These are phyloP conservation scores for Guyanaporus albipodus DNA, from an alignment of 768 basidiomycete genomes.

Conservation along the genomic window DNA sequence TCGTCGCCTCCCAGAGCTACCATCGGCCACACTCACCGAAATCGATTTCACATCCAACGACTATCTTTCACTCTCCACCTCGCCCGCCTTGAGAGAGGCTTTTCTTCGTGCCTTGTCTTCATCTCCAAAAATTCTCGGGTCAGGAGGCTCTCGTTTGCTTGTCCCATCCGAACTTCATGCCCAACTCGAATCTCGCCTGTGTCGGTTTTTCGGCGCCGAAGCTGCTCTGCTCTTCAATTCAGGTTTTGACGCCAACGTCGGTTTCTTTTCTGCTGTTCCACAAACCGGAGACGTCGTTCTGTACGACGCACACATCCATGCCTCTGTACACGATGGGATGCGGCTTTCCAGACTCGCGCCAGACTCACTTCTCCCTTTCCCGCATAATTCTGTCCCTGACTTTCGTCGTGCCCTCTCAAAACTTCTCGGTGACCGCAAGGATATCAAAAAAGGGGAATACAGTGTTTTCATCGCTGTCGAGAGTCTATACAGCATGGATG, in stretches of 20 bases:
- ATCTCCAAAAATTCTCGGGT: constrained; percentile 68
- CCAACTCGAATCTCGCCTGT: constrained; percentile 67
- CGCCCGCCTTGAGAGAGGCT: constrained; percentile 46
- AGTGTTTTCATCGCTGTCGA: constrained; percentile 83
- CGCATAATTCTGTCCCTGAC: constrained; percentile 63
- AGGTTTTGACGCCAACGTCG: constrained; percentile 90
- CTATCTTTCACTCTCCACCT: constrained; percentile 79
- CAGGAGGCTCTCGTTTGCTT: constrained; percentile 83
- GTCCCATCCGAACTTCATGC: constrained; percentile 57
- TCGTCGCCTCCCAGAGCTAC: constrained; percentile 61
- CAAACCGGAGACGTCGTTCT: constrained; percentile 73
- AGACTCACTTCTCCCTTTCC: constrained; percentile 46
- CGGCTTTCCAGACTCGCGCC: constrained; percentile 50
- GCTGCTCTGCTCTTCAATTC: constrained; percentile 86
- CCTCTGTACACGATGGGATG: constrained; percentile 88
- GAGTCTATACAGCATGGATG: constrained; percentile 94
- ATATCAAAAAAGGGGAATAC: constrained; percentile 35
- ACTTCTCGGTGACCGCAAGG: constrained; percentile 37
- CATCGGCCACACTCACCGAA: constrained; percentile 32
- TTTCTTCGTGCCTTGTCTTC: constrained; percentile 53
- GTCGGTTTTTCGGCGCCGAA: constrained; percentile 55
- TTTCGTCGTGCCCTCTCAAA: constrained; percentile 43
- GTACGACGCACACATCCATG: constrained; percentile 87
- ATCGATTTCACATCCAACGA: constrained; percentile 87
- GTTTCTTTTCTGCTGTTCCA: constrained; percentile 78